phyloP scores from a whole-genome alignment of 495 filamentous ascomycete species.

The Penicillium robsamsonii region DNA sequence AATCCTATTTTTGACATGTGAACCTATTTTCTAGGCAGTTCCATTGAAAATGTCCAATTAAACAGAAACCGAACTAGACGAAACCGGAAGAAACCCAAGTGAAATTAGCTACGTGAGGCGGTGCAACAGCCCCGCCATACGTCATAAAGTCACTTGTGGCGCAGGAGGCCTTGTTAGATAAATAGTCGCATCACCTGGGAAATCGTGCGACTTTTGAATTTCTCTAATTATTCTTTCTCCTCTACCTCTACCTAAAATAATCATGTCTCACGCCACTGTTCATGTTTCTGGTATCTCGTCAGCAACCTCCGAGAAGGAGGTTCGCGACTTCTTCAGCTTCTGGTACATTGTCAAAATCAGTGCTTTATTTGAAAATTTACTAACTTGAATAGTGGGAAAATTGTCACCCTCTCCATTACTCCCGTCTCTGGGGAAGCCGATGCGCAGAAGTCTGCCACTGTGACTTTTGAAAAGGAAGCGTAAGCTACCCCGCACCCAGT shows the following conservation, averaged over 20 bases:
- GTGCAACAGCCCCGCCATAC: constrained; percentile 29
- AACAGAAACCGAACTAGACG: neutral
- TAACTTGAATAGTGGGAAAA: constrained; percentile 73
- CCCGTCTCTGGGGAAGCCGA: constrained; percentile 56
- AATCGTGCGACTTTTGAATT: constrained; percentile 4
- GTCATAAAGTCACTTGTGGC: constrained; percentile 31
- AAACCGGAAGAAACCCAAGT: neutral
- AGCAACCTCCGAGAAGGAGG: constrained; percentile 80
- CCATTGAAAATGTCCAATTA: neutral
- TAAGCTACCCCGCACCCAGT: constrained; percentile 42
- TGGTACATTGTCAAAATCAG: constrained; percentile 58
- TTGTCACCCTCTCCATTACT: constrained; percentile 74
- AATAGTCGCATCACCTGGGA: constrained; percentile 14
- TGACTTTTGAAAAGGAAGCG: constrained; percentile 95
- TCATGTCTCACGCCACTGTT: constrained; percentile 51
- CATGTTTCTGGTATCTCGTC: constrained; percentile 76
- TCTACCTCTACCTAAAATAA: constrained; percentile 11
- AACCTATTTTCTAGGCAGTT: constrained; percentile 1
- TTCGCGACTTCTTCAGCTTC: constrained; percentile 98
- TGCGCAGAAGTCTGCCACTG: constrained; percentile 72
- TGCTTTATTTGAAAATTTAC: constrained; percentile 10
- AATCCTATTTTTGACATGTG: constrained; percentile 6
- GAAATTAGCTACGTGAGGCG: constrained; percentile 19
- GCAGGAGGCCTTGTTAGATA: constrained; percentile 13
- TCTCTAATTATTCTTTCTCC: constrained; percentile 2